A percentile compares a stretch with the other conserved stretches of the same genome.
phyloP scores from a whole-genome alignment of 129 eudicot species.

The Flaveria sonorensis region DNA sequence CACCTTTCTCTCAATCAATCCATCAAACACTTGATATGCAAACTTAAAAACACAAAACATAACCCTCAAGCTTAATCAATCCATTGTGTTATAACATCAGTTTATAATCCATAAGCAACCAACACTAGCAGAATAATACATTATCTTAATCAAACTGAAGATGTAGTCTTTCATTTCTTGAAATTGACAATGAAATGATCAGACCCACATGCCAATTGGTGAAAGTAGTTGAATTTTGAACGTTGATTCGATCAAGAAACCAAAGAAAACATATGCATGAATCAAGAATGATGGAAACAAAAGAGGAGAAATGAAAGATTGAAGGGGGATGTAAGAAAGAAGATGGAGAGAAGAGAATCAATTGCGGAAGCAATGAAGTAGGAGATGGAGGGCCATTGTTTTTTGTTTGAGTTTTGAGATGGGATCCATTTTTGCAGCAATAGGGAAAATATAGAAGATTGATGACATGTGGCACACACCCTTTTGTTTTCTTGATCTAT shows the following conservation, averaged over 20 bases:
- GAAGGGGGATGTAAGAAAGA: slow-evolving; percentile 9
- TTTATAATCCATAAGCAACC: slow-evolving; percentile 1
- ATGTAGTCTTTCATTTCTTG: neutral
- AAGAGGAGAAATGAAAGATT: neutral
- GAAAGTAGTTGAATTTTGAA: neutral
- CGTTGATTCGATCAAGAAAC: neutral
- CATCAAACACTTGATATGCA: slow-evolving; percentile 23
- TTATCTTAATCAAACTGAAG: neutral
- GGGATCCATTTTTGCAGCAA: no score
- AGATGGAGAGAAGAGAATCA: slow-evolving; percentile 30
- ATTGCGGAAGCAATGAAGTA: slow-evolving; percentile 18
- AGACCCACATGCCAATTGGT: no score
- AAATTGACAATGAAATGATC: neutral
- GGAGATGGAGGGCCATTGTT: neutral
- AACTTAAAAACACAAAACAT: slow-evolving; percentile 15
- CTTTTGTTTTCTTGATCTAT: no score
- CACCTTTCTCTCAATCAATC: slow-evolving; percentile 31
- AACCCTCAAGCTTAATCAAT: neutral
- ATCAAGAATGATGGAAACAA: neutral
- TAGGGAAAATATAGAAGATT: no score
- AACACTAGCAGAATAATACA: neutral
- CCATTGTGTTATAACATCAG: no score
- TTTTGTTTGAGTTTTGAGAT: no score
- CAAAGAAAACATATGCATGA: neutral
- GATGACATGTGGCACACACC: no score